Conservation (phyloP, 2,329 filamentous ascomycete species). For the Ophioceras dolichostomum region DNA sequence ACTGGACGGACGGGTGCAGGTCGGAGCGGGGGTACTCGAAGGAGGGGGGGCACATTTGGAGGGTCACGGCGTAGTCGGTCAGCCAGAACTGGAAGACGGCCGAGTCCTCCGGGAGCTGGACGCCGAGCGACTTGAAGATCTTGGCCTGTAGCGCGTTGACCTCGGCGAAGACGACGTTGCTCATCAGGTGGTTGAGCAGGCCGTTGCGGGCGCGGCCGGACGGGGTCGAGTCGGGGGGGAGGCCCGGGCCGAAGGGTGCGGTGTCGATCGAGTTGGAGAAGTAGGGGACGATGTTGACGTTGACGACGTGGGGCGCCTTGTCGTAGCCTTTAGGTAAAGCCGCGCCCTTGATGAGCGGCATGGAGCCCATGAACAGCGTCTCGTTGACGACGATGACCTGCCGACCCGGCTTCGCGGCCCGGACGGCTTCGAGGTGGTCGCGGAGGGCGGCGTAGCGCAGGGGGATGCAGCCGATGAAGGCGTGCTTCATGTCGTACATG, state of each 20-base stretch:
- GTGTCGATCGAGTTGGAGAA: slow-evolving; percentile 3
- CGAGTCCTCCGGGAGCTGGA: slow-evolving; percentile 6
- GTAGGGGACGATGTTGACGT: slow-evolving; percentile 3
- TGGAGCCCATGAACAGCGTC: neutral
- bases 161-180: neutral
- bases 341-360: slow-evolving; percentile 5
- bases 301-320: neutral
- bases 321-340: slow-evolving; percentile 3
- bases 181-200: slow-evolving; percentile 1
- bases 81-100: slow-evolving; percentile 11
- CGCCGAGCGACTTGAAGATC: neutral
- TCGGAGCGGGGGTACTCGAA: slow-evolving; percentile 25
- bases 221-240: slow-evolving; percentile 2
- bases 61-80: slow-evolving; percentile 15
- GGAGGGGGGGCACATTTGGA: slow-evolving; percentile 24
- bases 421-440: neutral
- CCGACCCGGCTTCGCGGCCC: neutral
- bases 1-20: slow-evolving; percentile 24
- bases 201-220: slow-evolving; percentile 5
- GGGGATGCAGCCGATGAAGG: neutral
- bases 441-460: neutral
- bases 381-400: slow-evolving; percentile 4
- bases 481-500: neutral
- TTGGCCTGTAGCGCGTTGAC: neutral
- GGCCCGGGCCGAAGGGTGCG: slow-evolving; percentile 3